phyloP scores from a whole-genome alignment of 345 rosid species.

The Linum tenue region DNA sequence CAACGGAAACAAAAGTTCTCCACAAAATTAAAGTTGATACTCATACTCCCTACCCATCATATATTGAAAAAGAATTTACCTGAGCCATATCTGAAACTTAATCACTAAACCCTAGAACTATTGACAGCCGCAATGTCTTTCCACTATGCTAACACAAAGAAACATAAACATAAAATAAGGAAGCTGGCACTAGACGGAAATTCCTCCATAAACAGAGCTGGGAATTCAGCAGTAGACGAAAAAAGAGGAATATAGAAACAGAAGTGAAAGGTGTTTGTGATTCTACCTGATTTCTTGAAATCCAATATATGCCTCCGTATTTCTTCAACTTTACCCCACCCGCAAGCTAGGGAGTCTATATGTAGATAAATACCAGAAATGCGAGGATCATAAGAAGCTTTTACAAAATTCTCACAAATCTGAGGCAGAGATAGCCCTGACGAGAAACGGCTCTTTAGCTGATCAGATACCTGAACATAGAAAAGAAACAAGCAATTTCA shows the following conservation, averaged over 20 bases:
- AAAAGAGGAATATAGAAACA: too few relatives aligned
- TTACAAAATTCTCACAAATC: slow-evolving; percentile 72
- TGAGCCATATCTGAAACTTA: background rate
- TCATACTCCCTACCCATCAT: too few relatives aligned
- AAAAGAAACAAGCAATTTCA: slow-evolving; percentile 12
- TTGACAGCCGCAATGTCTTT: background rate
- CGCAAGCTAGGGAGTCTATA: slow-evolving; percentile 72
- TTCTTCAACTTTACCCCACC: slow-evolving; percentile 96
- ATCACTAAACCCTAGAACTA: background rate
- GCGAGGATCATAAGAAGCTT: slow-evolving; percentile 95
- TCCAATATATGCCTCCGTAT: slow-evolving; percentile 68
- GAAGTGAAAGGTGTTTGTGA: background rate
- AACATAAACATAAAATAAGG: too few relatives aligned
- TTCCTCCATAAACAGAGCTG: too few relatives aligned
- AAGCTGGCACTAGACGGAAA: too few relatives aligned
- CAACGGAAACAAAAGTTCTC: background rate
- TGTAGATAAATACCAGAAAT: slow-evolving; percentile 81
- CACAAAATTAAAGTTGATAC: background rate
- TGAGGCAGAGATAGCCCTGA: slow-evolving; percentile 78
- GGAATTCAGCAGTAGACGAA: too few relatives aligned
- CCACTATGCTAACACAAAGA: too few relatives aligned
- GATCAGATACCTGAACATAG: slow-evolving; percentile 80
- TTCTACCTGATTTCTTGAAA: slow-evolving; percentile 86
- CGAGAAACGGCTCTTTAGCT: slow-evolving; percentile 83
- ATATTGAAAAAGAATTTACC: too few relatives aligned